Evolutionary conservation across 2,329 filamentous ascomycete species (phyloP).

Genomic region (Fusarium torreyae): DNA sequence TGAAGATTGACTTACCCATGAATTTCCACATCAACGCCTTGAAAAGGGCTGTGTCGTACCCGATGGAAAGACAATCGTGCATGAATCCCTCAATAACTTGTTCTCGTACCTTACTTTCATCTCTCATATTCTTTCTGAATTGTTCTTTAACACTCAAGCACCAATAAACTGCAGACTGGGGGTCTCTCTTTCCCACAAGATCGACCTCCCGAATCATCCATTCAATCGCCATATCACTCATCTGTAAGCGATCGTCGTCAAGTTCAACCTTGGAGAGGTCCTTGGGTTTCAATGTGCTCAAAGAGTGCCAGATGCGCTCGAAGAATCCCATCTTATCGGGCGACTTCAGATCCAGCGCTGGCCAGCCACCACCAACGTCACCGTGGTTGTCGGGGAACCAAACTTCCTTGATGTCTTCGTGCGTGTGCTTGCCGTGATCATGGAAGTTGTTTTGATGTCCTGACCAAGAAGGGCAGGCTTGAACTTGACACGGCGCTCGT

Average conservation of each 20-base stretch:
- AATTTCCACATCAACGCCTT: slow-evolving; percentile 60
- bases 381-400: slow-evolving; percentile 70
- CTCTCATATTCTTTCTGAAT: slow-evolving; percentile 53
- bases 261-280: slow-evolving; percentile 48
- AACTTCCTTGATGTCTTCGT: slow-evolving; percentile 63
- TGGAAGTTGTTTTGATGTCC: slow-evolving; percentile 52
- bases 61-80: slow-evolving; percentile 58
- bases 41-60: slow-evolving; percentile 55
- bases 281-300: slow-evolving; percentile 52
- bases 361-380: slow-evolving; percentile 69
- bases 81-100: slow-evolving; percentile 45
- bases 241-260: slow-evolving; percentile 55
- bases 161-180: slow-evolving; percentile 52
- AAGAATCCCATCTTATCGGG: slow-evolving; percentile 43
- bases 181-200: slow-evolving; percentile 53
- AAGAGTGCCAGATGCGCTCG: slow-evolving; percentile 54
- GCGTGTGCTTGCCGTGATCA: neutral
- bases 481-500: slow-evolving; percentile 70
- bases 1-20: slow-evolving; percentile 53
- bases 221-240: slow-evolving; percentile 65
- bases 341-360: slow-evolving; percentile 46
- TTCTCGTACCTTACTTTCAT: slow-evolving; percentile 36
- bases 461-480: slow-evolving; percentile 64
- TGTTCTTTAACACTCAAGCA: slow-evolving; percentile 43
- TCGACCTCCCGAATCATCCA: slow-evolving; percentile 68